Base-by-base conservation (phyloP, 257 asterid genomes). In the Penstemon barbatus region DNA sequence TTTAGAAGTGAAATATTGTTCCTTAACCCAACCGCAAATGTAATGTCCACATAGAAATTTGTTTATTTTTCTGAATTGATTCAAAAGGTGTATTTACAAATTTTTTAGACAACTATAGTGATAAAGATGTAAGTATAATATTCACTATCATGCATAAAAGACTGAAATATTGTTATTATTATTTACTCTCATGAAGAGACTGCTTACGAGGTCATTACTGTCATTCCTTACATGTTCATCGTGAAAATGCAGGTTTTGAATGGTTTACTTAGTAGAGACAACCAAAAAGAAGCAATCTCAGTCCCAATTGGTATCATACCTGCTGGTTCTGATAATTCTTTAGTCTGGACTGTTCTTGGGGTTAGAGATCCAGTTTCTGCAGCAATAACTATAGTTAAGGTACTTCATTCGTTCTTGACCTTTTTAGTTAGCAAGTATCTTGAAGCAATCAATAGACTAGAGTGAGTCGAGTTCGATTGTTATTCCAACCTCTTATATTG, bases 331-430 rank as follows among this genome's bases (percentile, higher is more conserved):
- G 99, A 93, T 81, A 93, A 93, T 79, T 93, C 99, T 11, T 79
- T 93, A 65, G 97, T 93, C 66, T 93, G 97, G 97, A 90, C 99
- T 58, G 97, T 93, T 80, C 95, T 93, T 85, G 99, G 99, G 60
- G 90, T 90, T 62, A 87, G 90, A 81, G 99, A 93, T 82, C 99
- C 99, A 36, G 74, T 90, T 57, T 93, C 99, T 72, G 99, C 97
- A 57, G 99, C 99, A 52, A 82, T 93, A 68, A 82, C 96, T 71
- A 93, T 93, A 51, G 96, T 93, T 46, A 93, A 93, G 97, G 99
- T 90, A 78, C 51, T 42, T 69, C 36, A 18, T 50, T 65, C 62
- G 6, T 37, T 60, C 70, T 43, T 38, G 51, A 57, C 66, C 58
- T 66, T 57, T 70, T 49, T 39, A 39, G 53, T 62, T 50, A 3